A percentile compares a stretch with the other conserved stretches of the same genome.
These are phyloP conservation scores for Gracilaria gracilis DNA, from an alignment of 23 red algal genomes.

Conservation along the genomic window DNA sequence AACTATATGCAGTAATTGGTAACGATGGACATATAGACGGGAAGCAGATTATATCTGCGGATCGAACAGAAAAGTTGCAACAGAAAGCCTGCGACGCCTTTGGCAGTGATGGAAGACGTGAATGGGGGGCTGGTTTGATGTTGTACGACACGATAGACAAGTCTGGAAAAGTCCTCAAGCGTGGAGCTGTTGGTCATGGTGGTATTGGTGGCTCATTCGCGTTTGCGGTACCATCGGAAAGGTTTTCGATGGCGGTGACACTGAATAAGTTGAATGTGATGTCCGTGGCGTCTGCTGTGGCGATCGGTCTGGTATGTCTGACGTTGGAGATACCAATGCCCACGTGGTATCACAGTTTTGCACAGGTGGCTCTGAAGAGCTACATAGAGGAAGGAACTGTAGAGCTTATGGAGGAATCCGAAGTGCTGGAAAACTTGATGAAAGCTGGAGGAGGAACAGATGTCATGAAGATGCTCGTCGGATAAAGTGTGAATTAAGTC, in stretches of 20 bases:
- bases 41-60: slow-evolving; percentile 7
- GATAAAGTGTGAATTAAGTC: too few species aligned
- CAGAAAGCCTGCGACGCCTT: slow-evolving; percentile 20
- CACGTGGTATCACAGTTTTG: slow-evolving; percentile 40
- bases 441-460: slow-evolving; percentile 21
- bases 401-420: slow-evolving; percentile 1
- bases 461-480: slow-evolving; percentile 36
- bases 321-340: slow-evolving; percentile 53
- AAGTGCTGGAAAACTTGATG: slow-evolving; percentile 17
- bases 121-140: slow-evolving; percentile 56
- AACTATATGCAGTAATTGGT: slow-evolving; percentile 57
- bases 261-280: slow-evolving; percentile 77
- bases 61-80: slow-evolving; percentile 30
- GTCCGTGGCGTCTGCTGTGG: slow-evolving; percentile 36
- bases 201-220: slow-evolving; percentile 86
- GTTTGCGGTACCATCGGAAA: slow-evolving; percentile 69
- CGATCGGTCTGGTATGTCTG: slow-evolving; percentile 38
- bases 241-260: slow-evolving; percentile 78
- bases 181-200: slow-evolving; percentile 67
- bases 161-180: slow-evolving; percentile 8
- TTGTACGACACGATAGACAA: slow-evolving; percentile 48
- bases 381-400: slow-evolving; percentile 17
- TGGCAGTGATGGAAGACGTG: slow-evolving; percentile 23
- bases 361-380: not conserved
- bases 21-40: slow-evolving; percentile 59